A percentile compares a stretch with the other conserved stretches of the same genome.
These are phyloP conservation scores for Dendrobium nobile DNA, from an alignment of 106 monocot species.

Conservation along the genomic window DNA sequence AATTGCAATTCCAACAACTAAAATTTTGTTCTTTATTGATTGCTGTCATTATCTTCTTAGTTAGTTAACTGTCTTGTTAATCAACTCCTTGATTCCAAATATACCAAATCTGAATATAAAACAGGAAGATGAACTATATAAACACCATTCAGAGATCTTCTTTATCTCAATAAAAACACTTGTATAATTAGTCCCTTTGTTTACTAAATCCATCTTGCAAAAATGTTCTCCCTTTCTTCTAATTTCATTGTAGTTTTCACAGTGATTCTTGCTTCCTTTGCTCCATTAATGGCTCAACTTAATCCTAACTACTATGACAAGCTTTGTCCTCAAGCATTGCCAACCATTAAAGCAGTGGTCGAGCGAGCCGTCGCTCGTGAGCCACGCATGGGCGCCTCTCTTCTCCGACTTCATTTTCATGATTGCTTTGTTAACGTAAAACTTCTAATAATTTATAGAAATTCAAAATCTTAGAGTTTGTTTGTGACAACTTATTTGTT, in stretches of 20 bases:
- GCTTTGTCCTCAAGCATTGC: constrained; percentile 6
- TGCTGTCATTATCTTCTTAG: too few relatives aligned
- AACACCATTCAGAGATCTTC: background rate
- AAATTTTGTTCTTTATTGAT: too few relatives aligned
- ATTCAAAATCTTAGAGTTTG: too few relatives aligned
- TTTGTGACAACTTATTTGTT: too few relatives aligned
- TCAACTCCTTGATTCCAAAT: background rate
- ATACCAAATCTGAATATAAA: background rate
- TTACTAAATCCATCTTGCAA: background rate
- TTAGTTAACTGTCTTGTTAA: background rate
- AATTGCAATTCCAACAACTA: too few relatives aligned
- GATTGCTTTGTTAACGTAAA: constrained; percentile 70
- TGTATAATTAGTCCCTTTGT: too few relatives aligned
- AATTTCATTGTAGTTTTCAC: background rate
- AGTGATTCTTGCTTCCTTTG: background rate
- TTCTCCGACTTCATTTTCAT: constrained; percentile 72
- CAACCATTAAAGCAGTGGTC: constrained; percentile 6
- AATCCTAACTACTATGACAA: constrained; percentile 6
- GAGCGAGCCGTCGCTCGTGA: constrained; percentile 18
- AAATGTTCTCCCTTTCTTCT: constrained; percentile 4
- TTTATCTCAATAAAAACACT: background rate
- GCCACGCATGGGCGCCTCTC: constrained; percentile 56
- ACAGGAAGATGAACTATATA: background rate
- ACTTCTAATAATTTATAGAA: too few relatives aligned
- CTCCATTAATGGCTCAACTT: background rate